These are phyloP conservation scores for Oryza coarctata DNA, from an alignment of 176 grass and related monocot species.

Conservation along the genomic window DNA sequence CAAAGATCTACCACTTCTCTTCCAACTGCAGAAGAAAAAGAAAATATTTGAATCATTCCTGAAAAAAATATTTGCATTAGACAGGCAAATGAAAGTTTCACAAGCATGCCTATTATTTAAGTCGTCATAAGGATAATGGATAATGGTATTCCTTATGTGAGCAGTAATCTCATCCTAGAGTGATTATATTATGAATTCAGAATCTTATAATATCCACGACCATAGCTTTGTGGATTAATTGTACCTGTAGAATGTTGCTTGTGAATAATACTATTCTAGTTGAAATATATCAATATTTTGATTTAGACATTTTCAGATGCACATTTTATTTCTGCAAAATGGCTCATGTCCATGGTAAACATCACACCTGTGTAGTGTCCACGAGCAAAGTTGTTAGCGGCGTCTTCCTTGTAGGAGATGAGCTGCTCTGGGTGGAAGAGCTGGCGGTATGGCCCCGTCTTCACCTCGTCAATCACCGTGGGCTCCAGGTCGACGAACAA, in stretches of 20 bases:
- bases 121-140: background rate
- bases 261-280: conserved; percentile 6
- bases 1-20: conserved; percentile 72
- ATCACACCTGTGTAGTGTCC: conserved; percentile 73
- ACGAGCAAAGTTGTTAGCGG: conserved; percentile 79
- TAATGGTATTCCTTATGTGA: conserved; percentile 1
- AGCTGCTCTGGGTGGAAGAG: conserved; percentile 86
- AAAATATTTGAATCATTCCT: background rate
- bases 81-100: background rate
- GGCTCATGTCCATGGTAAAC: background rate
- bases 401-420: conserved; percentile 83
- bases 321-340: background rate
- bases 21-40: conserved; percentile 53
- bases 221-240: background rate
- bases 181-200: background rate
- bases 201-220: background rate
- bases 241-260: conserved; percentile 4
- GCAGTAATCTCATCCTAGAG: background rate
- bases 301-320: background rate
- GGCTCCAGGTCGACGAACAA: conserved; percentile 78
- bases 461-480: conserved; percentile 73
- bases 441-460: conserved; percentile 59
- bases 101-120: background rate
- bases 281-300: background rate
- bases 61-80: background rate